Evolutionary conservation across 768 basidiomycete species (phyloP), one percentile per base, ranked within the genome.

Genomic region (Trametes maxima): DNA sequence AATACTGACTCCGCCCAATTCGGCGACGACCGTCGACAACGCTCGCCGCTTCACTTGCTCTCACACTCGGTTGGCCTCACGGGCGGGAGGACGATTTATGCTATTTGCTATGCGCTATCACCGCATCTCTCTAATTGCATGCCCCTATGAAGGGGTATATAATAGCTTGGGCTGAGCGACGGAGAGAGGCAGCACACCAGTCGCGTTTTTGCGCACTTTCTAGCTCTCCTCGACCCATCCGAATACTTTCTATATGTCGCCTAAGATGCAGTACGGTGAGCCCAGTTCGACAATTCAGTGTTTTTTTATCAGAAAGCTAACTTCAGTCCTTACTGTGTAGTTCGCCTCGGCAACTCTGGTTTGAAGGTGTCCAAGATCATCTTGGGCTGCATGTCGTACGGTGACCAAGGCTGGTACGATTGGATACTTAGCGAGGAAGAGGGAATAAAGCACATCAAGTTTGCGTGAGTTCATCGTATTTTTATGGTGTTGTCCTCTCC

Each of bases 381-480:
- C 40, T 57, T 78, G 10, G 78, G 75, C n/a, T 68, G 66, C 40
- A 76, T 76, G 76, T 64, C 67, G n/a, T 77, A 76, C 45, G 76
- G 76, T 21, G n/a, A 39, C 17, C 47, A 66, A 14, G 63, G 60
- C n/a, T 76, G 76, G 70, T 57, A 70, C 47, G 63, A 59, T 12
- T 81, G 79, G 80, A 72, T 79, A 17, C 61, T 76, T 0, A 68
- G 59, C 7, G 76, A 79, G 24, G 70, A 74, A 42, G 77, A 78
- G 56, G 72, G 66, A 0, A 67, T 76, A 17, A 62, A 74, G 50
- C 77, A 79, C 59, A 72, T 80, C 70, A 79, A 80, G 69, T 73
- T 65, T 8, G 80, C 80, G 63, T 81, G 65, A 54, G 78, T 68
- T 5, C 17, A 10, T 44, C n/a, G 2, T 10, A 19, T 21, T 16